Evolutionary conservation across 78 protist genomes (phyloP), one percentile per base, ranked within the genome.

Genomic region (Pigoraptor vietnamica): DNA sequence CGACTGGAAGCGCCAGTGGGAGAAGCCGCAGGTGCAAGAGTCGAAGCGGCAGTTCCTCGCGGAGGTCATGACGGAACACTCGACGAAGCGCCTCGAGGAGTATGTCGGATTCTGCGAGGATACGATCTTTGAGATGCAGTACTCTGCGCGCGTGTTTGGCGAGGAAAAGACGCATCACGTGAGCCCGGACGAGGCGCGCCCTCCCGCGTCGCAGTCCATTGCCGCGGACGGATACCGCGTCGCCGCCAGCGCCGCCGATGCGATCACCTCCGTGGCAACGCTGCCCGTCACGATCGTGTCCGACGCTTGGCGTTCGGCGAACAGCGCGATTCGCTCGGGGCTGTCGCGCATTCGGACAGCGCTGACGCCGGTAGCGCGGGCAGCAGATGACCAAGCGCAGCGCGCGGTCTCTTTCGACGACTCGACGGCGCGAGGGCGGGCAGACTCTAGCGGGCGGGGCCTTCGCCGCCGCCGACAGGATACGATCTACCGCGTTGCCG

Each of bases 11-110:
- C 24, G 24, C 0, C 89, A 37, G 89, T 86, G 24, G 36, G 39
- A 37, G 19, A 6, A 36, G 89, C 89, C 89, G 89, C 55, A 86
- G 89, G 56, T 86, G 33, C 48, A 38, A 21, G 89, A 86, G 35
- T 24, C 89, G 55, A 86, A 86, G 89, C 55, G 55, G 33, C 23
- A 0, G 56, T 86, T 86, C 37, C 37, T 86, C 40, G 1, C 6
- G 23, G 55, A 36, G 2, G n/a, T 86, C 33, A 9, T 37, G 89
- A 24, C 25, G 29, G 89, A 36, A 24, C 25, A 86, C 56, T 24
- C 39, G 48, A 23, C 14, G 29, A 38, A 36, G 55, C 34, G 25
- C 21, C 2, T 86, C 34, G 36, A 36, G 23, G 38, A 24, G 89
- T 86, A 32, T 86, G 89, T 86, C 14, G 24, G 33, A 0, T 86